Percentiles rank a stretch among this genome's conserved stretches.
These are phyloP conservation scores for Flaveria trinervia DNA, from an alignment of 129 eudicot genomes.

Conservation along the genomic window DNA sequence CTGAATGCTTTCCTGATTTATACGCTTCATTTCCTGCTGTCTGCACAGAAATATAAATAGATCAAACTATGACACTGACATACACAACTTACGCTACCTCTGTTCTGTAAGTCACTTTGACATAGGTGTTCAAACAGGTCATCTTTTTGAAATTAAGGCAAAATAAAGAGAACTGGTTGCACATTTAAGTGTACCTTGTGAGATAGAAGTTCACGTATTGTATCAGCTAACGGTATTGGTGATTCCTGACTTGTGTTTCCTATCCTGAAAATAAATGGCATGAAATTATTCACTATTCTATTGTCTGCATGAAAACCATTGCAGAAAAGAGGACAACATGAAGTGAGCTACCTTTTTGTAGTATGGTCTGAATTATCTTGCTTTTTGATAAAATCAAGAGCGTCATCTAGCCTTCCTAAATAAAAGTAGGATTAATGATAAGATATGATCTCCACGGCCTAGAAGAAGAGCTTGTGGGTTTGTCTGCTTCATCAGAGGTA, in stretches of 20 bases:
- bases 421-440: slow-evolving; percentile 62
- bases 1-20: slow-evolving; percentile 78
- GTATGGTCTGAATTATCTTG: slow-evolving; percentile 49
- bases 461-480: slow-evolving; percentile 37
- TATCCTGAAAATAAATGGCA: slow-evolving; percentile 42
- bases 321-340: background rate
- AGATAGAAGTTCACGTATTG: slow-evolving; percentile 58
- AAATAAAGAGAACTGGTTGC: background rate
- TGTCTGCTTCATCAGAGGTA: slow-evolving; percentile 44
- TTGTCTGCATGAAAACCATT: slow-evolving; percentile 1
- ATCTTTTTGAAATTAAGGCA: background rate
- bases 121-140: background rate
- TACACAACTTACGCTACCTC: slow-evolving; percentile 3
- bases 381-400: slow-evolving; percentile 63
- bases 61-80: background rate
- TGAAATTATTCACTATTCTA: background rate
- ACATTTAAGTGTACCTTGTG: slow-evolving; percentile 57
- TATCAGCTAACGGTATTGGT: slow-evolving; percentile 62
- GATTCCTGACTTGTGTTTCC: slow-evolving; percentile 47
- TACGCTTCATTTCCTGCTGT: slow-evolving; percentile 93
- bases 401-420: slow-evolving; percentile 85
- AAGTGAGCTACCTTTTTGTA: slow-evolving; percentile 40
- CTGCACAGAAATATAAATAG: slow-evolving; percentile 42
- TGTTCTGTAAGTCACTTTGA: background rate
- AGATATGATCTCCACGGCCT: slow-evolving; percentile 50